Percentiles rank a stretch among this genome's conserved stretches.
Conservation (phyloP, 2,329 filamentous ascomycete species). For the Tolypocladium paradoxum region DNA sequence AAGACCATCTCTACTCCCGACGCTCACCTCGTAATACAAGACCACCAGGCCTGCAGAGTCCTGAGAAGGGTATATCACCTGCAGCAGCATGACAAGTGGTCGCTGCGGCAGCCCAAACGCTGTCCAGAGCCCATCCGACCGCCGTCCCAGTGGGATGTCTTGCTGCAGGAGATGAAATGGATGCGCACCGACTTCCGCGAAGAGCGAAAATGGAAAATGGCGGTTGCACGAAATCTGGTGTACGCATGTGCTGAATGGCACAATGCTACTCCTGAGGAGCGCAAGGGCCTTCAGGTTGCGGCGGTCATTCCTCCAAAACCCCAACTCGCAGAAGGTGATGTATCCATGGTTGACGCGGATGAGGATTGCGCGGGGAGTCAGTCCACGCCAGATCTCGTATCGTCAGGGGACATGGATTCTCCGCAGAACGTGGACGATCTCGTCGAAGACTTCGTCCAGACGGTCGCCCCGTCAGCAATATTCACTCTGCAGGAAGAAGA, state of each 20-base stretch:
- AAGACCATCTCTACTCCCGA: constrained; percentile 86
- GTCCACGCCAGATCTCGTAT: constrained; percentile 56
- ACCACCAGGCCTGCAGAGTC: constrained; percentile 80
- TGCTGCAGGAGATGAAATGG: constrained; percentile 92
- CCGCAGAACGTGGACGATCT: constrained; percentile 31
- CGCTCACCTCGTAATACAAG: constrained; percentile 70
- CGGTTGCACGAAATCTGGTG: constrained; percentile 69
- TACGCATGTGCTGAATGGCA: constrained; percentile 78
- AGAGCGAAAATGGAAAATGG: constrained; percentile 87
- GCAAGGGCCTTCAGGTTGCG: constrained; percentile 57
- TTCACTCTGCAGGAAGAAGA: constrained; percentile 77
- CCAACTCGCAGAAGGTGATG: constrained; percentile 12
- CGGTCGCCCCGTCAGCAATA: constrained; percentile 62
- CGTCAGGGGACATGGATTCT: constrained; percentile 51
- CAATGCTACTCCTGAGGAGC: constrained; percentile 50
- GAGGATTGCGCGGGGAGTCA: constrained; percentile 30
- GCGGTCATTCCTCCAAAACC: constrained; percentile 35
- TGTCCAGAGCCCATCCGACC: constrained; percentile 70
- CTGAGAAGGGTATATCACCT: constrained; percentile 79
- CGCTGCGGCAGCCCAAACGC: constrained; percentile 77
- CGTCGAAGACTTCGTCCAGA: constrained; percentile 30
- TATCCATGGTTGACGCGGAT: constrained; percentile 23
- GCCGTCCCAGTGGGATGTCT: constrained; percentile 71
- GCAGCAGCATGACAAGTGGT: constrained; percentile 88
- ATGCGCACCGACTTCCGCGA: constrained; percentile 94